These are phyloP conservation scores for Rugonectria rugulosa DNA, from an alignment of 2,329 filamentous ascomycete genomes.

Conservation along the genomic window DNA sequence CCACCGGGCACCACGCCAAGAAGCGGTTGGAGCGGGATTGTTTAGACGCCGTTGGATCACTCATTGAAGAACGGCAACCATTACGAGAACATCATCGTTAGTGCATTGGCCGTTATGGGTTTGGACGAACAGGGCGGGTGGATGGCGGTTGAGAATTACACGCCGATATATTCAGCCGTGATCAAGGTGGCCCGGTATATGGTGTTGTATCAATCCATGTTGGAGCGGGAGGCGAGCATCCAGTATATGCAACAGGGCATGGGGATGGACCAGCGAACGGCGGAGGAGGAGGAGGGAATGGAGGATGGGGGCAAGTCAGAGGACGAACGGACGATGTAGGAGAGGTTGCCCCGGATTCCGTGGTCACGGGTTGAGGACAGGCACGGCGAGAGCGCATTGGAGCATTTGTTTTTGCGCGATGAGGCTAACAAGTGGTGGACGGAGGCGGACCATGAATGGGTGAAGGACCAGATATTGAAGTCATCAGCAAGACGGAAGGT, in stretches of 20 bases:
- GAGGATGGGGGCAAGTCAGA: neutral
- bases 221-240: constrained; percentile 1
- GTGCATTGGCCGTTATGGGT: constrained; percentile 16
- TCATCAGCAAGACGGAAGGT: neutral
- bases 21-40: too few relatives aligned
- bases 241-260: constrained; percentile 3
- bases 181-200: constrained; percentile 22
- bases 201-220: constrained; percentile 17
- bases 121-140: constrained; percentile 16
- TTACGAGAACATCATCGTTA: constrained; percentile 23
- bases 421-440: neutral
- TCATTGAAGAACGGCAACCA: constrained; percentile 6
- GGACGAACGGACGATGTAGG: neutral
- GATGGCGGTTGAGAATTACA: constrained; percentile 14
- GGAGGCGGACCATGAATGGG: neutral
- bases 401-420: constrained; percentile 8
- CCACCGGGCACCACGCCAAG: too few relatives aligned
- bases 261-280: constrained; percentile 5
- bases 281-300: neutral
- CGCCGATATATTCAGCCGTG: constrained; percentile 21
- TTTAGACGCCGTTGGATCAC: constrained; percentile 6
- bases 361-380: constrained; percentile 1
- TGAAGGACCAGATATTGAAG: neutral
- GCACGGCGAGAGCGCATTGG: constrained; percentile 2
- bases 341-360: constrained; percentile 3